phyloP scores from a whole-genome alignment of 2,329 filamentous ascomycete species.

The Calonectria henricotiae region DNA sequence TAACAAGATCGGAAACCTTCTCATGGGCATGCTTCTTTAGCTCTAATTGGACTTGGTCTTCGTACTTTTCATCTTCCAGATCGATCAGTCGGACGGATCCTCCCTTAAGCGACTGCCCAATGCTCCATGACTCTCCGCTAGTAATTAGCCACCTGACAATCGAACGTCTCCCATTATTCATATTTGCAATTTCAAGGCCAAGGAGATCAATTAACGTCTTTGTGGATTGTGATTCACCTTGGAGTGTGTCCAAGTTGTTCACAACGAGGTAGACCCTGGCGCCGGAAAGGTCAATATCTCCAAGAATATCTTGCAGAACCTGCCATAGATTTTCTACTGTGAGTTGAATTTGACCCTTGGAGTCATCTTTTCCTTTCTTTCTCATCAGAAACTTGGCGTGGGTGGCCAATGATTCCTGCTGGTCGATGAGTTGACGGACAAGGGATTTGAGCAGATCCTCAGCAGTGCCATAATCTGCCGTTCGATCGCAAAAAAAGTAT shows the following conservation, averaged over 20 bases:
- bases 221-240: constrained; percentile 52
- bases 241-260: constrained; percentile 61
- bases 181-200: constrained; percentile 32
- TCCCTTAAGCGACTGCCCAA: constrained; percentile 31
- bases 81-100: constrained; percentile 39
- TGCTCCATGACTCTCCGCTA: constrained; percentile 51
- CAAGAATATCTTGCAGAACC: constrained; percentile 61
- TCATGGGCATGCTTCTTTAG: constrained; percentile 54
- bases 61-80: constrained; percentile 44
- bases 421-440: constrained; percentile 58
- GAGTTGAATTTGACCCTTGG: constrained; percentile 32
- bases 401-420: constrained; percentile 55
- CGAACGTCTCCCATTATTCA: constrained; percentile 11
- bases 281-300: constrained; percentile 50
- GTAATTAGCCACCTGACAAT: constrained; percentile 61
- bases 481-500: constrained; percentile 63
- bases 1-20: constrained; percentile 56
- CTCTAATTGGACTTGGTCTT: constrained; percentile 43
- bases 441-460: constrained; percentile 62
- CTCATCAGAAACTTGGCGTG: constrained; percentile 58
- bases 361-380: constrained; percentile 41
- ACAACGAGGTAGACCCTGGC: constrained; percentile 59
- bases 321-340: constrained; percentile 57
- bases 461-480: constrained; percentile 58
- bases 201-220: constrained; percentile 32